Evolutionary conservation across 169 alveolate genomes (phyloP), one percentile per base, ranked within the genome.

Genomic region (Plasmodium billcollinsi): DNA sequence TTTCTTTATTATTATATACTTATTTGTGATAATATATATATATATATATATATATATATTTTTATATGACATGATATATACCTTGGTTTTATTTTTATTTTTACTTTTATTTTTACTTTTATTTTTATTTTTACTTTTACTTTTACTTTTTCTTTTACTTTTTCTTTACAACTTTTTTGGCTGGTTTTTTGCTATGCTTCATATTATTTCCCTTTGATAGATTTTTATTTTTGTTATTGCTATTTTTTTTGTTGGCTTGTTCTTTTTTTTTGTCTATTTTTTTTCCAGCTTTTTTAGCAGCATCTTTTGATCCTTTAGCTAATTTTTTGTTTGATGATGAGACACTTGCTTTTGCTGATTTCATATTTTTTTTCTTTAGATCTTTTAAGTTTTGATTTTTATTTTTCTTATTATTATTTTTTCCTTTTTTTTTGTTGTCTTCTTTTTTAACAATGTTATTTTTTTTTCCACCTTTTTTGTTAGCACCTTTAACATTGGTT

Each of bases 391-490:
- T 73, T 58, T 11, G n/a, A 33, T 45, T 43, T 29, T 76, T 76
- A 12, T 76, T 76, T 9, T 76, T 62, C 14, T 76, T 50, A 12
- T 76, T 63, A 4, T 62, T 74, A 24, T 62, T 74, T n/a, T 50
- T 65, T 11, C 49, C 26, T 50, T 66, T 49, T 14, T 80, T 80
- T 33, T 56, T 47, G 21, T 80, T 45, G 2, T 73, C 90, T 11
- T 58, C 39, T 29, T 73, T 73, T 11, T 52, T 61, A 52, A 52
- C 56, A n/a, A 61, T 7, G 3, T 14, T 39, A 52, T 73, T 71
- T 80, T 70, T 70, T 62, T 80, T 80, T 5, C 4, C 59, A 56
- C 26, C 47, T 26, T 76, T 76, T 50, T 62, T 61, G 20, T 76
- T 65, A 0, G 3, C 75, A 20, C n/a, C 45, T 50, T 56, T 63